Evolutionary conservation across 176 grass and related monocot genomes (phyloP), one percentile per base, ranked within the genome.

Genomic region (Aechmea fasciata): DNA sequence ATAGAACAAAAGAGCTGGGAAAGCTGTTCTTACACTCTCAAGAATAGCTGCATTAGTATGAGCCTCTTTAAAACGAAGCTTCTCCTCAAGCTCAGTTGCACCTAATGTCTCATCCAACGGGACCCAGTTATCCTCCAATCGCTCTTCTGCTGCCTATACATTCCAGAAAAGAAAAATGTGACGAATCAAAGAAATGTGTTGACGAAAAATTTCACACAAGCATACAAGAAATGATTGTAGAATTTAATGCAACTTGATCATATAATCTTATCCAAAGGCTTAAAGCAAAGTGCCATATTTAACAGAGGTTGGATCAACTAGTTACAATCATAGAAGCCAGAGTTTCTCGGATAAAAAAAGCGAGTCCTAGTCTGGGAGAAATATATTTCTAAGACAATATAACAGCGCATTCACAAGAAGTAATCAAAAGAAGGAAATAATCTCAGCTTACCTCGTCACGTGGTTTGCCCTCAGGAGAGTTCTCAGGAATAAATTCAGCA

Each of bases 31-130:
- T 90, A 97, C 94, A 6, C 83, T 90, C 82, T 90, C 86, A 53
- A 97, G 86, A 19, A 97, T 89, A 65, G 85, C 86, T 74, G 89
- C 94, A 92, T 97, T 97, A 66, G 94, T 87, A 72, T 90, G 94
- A 14, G 94, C 89, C 78, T 92, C 89, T 84, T 92, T 97, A 67
- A 71, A 73, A 17, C 86, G 86, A 80, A 97, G 80, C 66, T 73
- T 57, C 81, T 97, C 94, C 65, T 97, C 94, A 73, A 97, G 67
- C 68, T 96, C 79, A 74, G 57, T 79, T 73, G 86, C 70, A 67
- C 76, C 81, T 80, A 97, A 71, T 54, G 80, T 83, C 66, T 97
- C 84, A 65, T 92, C 89, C 61, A 92, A 59, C 67, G 94, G 89
- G 13, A 87, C 77, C 94, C 94, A 97, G 69, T 84, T 87, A 92